These are phyloP conservation scores for Tricholoma matsutake DNA, from an alignment of 768 basidiomycete genomes.

Conservation along the genomic window DNA sequence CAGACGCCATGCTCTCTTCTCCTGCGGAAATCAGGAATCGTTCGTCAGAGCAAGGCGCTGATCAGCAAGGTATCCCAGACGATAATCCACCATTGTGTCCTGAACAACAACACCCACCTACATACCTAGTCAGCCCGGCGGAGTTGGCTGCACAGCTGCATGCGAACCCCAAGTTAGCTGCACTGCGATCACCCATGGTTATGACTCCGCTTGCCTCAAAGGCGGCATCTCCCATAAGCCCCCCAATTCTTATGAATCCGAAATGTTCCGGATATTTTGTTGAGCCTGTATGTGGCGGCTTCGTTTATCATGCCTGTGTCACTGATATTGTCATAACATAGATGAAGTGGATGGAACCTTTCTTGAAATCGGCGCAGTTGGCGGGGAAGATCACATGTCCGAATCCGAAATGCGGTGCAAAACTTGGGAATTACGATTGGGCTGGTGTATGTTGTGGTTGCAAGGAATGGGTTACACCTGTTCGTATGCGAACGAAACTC, in stretches of 20 bases:
- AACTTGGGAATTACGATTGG: conserved; percentile 97
- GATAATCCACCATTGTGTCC: conserved; percentile 4
- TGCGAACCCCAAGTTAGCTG: conserved; percentile 42
- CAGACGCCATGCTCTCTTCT: conserved; percentile 38
- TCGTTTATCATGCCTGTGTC: background rate
- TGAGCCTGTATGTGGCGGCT: conserved; percentile 69
- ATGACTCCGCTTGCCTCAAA: conserved; percentile 20
- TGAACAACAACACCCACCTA: conserved; percentile 18
- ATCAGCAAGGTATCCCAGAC: conserved; percentile 8
- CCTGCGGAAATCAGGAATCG: conserved; percentile 11
- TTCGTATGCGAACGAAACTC: conserved; percentile 33
- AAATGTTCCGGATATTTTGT: conserved; percentile 97
- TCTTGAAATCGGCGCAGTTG: conserved; percentile 70
- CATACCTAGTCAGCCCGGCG: conserved; percentile 33
- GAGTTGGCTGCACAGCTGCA: conserved; percentile 42
- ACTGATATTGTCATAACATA: conserved; percentile 23
- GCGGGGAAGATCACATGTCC: conserved; percentile 92
- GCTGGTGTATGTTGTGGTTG: conserved; percentile 91
- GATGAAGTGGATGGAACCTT: conserved; percentile 97
- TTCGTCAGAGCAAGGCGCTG: conserved; percentile 12
- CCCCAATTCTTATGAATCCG: conserved; percentile 70
- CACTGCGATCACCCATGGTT: conserved; percentile 26
- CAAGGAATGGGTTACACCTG: conserved; percentile 89
- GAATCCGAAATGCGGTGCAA: conserved; percentile 84
- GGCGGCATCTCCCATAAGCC: conserved; percentile 37